Percentiles rank a stretch among this genome's conserved stretches.
phyloP scores from a whole-genome alignment of 306 rosid species.

The Cicer yamashitae region DNA sequence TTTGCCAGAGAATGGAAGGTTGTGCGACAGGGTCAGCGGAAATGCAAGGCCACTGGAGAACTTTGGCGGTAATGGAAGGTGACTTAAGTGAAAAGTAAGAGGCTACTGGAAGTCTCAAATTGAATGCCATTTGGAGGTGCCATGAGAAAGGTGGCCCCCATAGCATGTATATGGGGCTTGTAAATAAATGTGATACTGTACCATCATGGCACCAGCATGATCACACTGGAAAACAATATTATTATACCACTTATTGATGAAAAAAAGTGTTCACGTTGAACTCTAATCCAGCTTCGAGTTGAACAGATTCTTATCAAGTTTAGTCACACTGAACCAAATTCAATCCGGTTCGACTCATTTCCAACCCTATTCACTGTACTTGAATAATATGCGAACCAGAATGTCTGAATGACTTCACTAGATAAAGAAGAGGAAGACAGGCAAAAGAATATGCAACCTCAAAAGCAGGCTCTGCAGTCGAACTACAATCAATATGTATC shows the following conservation, averaged over 20 bases:
- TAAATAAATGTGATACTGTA: neutral
- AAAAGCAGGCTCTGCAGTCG: conserved; percentile 75
- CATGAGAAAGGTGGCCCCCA: neutral
- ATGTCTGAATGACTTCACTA: conserved; percentile 27
- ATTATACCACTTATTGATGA: conserved; percentile 8
- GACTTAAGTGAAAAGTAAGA: neutral
- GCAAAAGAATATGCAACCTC: conserved; percentile 58
- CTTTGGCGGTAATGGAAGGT: neutral
- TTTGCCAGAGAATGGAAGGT: neutral
- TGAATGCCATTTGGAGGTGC: neutral
- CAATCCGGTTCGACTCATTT: neutral
- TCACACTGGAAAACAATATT: neutral
- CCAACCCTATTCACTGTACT: neutral
- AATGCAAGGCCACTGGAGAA: neutral
- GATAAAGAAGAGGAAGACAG: conserved; percentile 17
- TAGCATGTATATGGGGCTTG: too few relatives aligned
- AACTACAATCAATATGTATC: conserved; percentile 76
- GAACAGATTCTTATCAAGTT: neutral
- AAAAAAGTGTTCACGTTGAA: neutral
- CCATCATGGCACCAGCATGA: neutral
- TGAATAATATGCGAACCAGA: conserved; percentile 26
- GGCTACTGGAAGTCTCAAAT: neutral
- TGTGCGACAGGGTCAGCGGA: neutral
- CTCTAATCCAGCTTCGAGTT: neutral
- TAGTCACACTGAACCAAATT: neutral